Evolutionary conservation across 2,329 filamentous ascomycete species (phyloP).

Genomic region (Clarireedia monteithiana): DNA sequence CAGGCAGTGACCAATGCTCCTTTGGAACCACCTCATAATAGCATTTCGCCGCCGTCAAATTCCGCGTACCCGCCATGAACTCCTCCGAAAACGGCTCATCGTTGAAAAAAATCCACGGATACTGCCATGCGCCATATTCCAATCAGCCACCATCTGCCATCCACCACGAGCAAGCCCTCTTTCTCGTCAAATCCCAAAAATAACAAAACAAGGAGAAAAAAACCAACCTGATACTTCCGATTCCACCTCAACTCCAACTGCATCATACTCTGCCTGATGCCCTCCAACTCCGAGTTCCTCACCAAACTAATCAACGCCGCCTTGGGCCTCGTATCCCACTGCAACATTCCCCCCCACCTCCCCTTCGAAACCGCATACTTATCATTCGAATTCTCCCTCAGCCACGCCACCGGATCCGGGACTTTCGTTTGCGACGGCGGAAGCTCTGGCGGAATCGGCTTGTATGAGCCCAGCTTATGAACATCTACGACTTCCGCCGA

Average conservation of each 20-base stretch:
- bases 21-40: conserved; percentile 67
- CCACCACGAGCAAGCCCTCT: no score
- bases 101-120: conserved; percentile 87
- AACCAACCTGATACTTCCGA: conserved; percentile 38
- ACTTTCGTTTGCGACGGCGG: conserved; percentile 4
- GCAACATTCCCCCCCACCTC: not conserved
- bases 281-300: conserved; percentile 60
- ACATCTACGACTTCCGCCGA: not conserved
- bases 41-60: conserved; percentile 62
- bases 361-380: conserved; percentile 22
- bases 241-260: conserved; percentile 77
- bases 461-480: conserved; percentile 3
- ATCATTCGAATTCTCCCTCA: conserved; percentile 30
- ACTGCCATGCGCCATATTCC: conserved; percentile 35
- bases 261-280: conserved; percentile 60
- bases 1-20: conserved; percentile 94
- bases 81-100: conserved; percentile 68
- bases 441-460: conserved; percentile 13
- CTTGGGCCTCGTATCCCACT: conserved; percentile 25
- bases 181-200: not conserved
- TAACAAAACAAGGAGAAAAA: not conserved
- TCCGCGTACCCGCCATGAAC: conserved; percentile 62
- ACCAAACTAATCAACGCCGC: conserved; percentile 57
- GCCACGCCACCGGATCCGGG: conserved; percentile 28
- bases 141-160: not conserved